Conservation (phyloP, 352 stramenopile species). For the Phytophthora sp. region DNA sequence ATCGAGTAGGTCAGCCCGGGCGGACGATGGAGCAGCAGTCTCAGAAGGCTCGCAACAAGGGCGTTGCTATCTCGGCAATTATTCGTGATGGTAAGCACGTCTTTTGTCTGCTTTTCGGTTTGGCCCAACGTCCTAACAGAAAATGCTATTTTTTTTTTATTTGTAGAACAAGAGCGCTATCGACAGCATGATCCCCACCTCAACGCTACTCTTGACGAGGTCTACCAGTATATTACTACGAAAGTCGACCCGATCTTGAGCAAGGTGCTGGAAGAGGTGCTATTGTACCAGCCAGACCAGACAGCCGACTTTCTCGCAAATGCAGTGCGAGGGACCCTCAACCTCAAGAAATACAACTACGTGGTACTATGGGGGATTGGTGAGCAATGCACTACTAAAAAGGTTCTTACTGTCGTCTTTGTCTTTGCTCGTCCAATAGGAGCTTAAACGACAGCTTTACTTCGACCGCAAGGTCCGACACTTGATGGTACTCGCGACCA, state of each 20-base stretch:
- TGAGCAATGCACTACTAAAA: neutral
- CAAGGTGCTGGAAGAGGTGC: constrained; percentile 65
- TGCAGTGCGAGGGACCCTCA: constrained; percentile 66
- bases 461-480: constrained; percentile 83
- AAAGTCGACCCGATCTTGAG: constrained; percentile 68
- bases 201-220: constrained; percentile 49
- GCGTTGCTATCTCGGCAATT: constrained; percentile 47
- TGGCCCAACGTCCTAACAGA: neutral
- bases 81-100: constrained; percentile 54
- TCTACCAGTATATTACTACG: constrained; percentile 80
- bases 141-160: neutral
- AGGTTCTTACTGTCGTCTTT: neutral
- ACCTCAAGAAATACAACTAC: constrained; percentile 79
- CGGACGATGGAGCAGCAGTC: constrained; percentile 40
- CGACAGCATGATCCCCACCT: constrained; percentile 58
- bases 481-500: constrained; percentile 66
- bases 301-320: constrained; percentile 73
- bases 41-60: constrained; percentile 62
- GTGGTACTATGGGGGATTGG: too few relatives aligned
- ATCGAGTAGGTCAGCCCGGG: neutral
- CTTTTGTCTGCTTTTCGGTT: neutral
- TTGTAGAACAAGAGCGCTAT: constrained; percentile 71
- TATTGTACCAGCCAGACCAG: constrained; percentile 81
- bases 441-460: constrained; percentile 71
- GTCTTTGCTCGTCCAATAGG: constrained; percentile 31